Percentiles rank a stretch among this genome's conserved stretches.
phyloP scores from a whole-genome alignment of 2,329 filamentous ascomycete species.

The Calonectria hawksworthii region DNA sequence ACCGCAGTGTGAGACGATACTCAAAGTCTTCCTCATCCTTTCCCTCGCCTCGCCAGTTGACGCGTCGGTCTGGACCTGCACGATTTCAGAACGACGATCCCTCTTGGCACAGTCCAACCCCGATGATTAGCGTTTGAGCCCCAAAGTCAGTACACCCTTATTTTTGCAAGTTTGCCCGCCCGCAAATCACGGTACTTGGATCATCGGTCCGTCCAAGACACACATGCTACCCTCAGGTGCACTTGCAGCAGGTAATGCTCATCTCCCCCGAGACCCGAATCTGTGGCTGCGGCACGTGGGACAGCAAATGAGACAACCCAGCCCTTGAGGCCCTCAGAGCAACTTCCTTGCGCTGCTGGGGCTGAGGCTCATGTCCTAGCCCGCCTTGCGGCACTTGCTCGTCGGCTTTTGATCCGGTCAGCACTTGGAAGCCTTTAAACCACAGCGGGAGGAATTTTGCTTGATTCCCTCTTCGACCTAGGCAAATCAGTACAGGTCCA shows the following conservation, averaged over 20 bases:
- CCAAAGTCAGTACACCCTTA: constrained; percentile 5
- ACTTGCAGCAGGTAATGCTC: not conserved
- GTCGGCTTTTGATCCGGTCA: not conserved
- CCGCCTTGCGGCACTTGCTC: constrained; percentile 7
- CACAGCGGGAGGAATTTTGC: not conserved
- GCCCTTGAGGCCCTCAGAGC: not conserved
- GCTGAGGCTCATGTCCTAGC: constrained; percentile 3
- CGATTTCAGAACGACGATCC: constrained; percentile 9
- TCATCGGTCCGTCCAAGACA: constrained; percentile 21
- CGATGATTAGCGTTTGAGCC: constrained; percentile 11
- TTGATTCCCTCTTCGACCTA: not conserved
- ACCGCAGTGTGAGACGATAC: not conserved
- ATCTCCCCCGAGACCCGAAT: constrained; percentile 13
- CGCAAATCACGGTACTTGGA: constrained; percentile 8
- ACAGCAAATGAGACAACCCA: constrained; percentile 4
- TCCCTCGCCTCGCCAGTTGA: not conserved
- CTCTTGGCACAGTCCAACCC: constrained; percentile 16
- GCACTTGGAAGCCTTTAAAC: not conserved
- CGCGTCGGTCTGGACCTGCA: constrained; percentile 4
- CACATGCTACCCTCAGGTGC: not conserved
- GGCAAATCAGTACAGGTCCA: not conserved
- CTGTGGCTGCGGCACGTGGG: constrained; percentile 18
- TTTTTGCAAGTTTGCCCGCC: not conserved
- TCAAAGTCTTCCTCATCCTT: not conserved
- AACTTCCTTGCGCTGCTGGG: not conserved